A percentile compares a stretch with the other conserved stretches of the same genome.
These are phyloP conservation scores for Carpinus fangiana DNA, from an alignment of 306 rosid genomes.

Conservation along the genomic window DNA sequence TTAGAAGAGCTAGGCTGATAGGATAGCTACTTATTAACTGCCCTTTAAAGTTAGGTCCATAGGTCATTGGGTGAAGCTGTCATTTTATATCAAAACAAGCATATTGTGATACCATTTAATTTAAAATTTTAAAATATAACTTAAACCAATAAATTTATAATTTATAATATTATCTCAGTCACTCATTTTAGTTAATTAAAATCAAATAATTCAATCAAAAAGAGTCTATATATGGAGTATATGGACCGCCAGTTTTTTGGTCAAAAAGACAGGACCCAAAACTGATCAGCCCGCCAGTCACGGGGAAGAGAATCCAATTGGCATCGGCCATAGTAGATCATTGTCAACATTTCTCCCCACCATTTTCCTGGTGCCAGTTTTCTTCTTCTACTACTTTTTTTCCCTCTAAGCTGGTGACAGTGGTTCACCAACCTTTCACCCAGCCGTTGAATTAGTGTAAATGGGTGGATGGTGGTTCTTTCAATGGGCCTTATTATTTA, in stretches of 20 bases:
- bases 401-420: background rate
- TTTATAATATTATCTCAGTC: too few relatives aligned
- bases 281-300: background rate
- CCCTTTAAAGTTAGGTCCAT: too few relatives aligned
- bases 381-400: too few relatives aligned
- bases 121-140: too few relatives aligned
- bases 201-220: background rate
- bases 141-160: too few relatives aligned
- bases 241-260: background rate
- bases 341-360: background rate
- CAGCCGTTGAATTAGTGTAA: background rate
- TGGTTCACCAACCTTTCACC: background rate
- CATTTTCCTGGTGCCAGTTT: too few relatives aligned
- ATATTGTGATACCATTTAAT: too few relatives aligned
- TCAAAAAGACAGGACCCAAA: background rate
- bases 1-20: too few relatives aligned
- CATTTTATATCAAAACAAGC: too few relatives aligned
- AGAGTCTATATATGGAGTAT: background rate
- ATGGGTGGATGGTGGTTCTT: background rate
- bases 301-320: background rate
- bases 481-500: background rate
- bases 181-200: too few relatives aligned
- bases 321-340: background rate
- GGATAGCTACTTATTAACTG: too few relatives aligned
- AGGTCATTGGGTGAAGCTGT: too few relatives aligned